phyloP scores from a whole-genome alignment of 1,284 basidiomycete species.

The Tilletia setariae region DNA sequence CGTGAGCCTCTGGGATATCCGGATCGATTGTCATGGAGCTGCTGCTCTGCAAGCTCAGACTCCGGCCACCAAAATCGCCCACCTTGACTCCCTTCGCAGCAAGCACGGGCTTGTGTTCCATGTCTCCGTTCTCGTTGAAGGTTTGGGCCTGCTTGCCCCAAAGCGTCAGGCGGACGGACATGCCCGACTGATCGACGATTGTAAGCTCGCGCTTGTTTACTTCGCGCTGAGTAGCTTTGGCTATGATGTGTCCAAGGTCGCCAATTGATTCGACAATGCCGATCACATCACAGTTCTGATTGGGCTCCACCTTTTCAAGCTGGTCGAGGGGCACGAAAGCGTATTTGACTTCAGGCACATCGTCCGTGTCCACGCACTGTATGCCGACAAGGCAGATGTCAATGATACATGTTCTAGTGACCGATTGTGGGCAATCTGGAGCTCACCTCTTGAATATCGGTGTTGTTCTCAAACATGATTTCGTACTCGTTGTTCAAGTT shows the following conservation, averaged over 20 bases:
- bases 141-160: slow-evolving; percentile 95
- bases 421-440: background rate
- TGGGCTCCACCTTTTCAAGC: slow-evolving; percentile 49
- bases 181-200: slow-evolving; percentile 79
- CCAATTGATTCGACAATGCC: slow-evolving; percentile 46
- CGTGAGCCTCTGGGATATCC: slow-evolving; percentile 80
- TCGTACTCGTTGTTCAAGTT: slow-evolving; percentile 92
- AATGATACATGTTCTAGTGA: background rate
- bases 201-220: slow-evolving; percentile 57
- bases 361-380: slow-evolving; percentile 44
- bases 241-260: slow-evolving; percentile 48
- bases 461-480: slow-evolving; percentile 71
- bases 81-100: slow-evolving; percentile 96
- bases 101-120: slow-evolving; percentile 49
- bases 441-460: slow-evolving; percentile 46
- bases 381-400: background rate
- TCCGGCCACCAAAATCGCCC: slow-evolving; percentile 80
- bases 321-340: slow-evolving; percentile 50
- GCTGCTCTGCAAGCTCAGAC: slow-evolving; percentile 70
- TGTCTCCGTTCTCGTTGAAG: slow-evolving; percentile 57
- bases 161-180: slow-evolving; percentile 78
- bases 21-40: slow-evolving; percentile 65
- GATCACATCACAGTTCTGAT: slow-evolving; percentile 55
- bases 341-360: slow-evolving; percentile 54
- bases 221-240: slow-evolving; percentile 50